Evolutionary conservation across 2,329 filamentous ascomycete genomes (phyloP).

Genomic region (Xylaria sp.): DNA sequence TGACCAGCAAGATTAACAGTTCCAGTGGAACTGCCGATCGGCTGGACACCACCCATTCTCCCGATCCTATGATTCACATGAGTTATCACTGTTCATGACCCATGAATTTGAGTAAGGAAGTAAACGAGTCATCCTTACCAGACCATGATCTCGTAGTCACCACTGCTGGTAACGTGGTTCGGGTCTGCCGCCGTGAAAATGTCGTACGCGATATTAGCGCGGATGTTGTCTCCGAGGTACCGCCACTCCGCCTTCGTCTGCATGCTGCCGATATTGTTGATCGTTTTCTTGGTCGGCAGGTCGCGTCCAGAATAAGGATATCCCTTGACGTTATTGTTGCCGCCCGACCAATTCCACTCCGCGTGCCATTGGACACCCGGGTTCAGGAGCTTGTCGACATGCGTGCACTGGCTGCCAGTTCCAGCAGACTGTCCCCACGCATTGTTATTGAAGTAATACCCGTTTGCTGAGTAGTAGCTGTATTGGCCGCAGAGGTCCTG

Average conservation of each 20-base stretch:
- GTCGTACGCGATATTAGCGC: slow-evolving; percentile 36
- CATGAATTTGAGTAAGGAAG: neutral
- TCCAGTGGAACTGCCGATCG: slow-evolving; percentile 33
- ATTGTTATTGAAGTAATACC: slow-evolving; percentile 39
- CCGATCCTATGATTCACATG: slow-evolving; percentile 24
- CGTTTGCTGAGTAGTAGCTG: slow-evolving; percentile 25
- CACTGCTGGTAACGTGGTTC: slow-evolving; percentile 32
- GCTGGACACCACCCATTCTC: slow-evolving; percentile 24
- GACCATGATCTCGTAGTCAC: slow-evolving; percentile 39
- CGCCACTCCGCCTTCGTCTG: slow-evolving; percentile 36
- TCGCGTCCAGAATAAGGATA: slow-evolving; percentile 34
- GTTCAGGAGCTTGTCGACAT: slow-evolving; percentile 32
- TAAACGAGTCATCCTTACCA: slow-evolving; percentile 28
- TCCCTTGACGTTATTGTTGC: slow-evolving; percentile 35
- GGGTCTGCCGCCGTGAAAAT: slow-evolving; percentile 36
- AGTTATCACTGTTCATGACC: slow-evolving; percentile 7
- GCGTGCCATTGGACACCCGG: slow-evolving; percentile 35
- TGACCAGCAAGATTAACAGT: slow-evolving; percentile 27
- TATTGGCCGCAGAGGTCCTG: slow-evolving; percentile 37
- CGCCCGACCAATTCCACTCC: slow-evolving; percentile 36
- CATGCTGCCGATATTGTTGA: slow-evolving; percentile 36
- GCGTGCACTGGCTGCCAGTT: slow-evolving; percentile 34
- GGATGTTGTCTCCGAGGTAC: slow-evolving; percentile 33
- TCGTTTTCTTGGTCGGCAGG: slow-evolving; percentile 29
- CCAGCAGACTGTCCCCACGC: slow-evolving; percentile 30